Conservation (phyloP, 331 rosid species). For the Prunus yedoensis region DNA sequence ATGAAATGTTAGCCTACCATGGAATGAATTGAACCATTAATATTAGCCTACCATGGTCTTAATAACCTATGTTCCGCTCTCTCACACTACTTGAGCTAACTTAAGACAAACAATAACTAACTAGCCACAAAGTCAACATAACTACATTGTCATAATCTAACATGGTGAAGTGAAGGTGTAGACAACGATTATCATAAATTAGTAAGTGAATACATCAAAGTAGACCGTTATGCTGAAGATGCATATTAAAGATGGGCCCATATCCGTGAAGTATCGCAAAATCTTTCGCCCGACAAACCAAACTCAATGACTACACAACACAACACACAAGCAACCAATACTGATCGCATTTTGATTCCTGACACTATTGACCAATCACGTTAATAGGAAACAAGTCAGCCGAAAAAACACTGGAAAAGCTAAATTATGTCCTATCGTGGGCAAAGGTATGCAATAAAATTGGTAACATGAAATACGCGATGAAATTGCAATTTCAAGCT, state of each 20-base stretch:
- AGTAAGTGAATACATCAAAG: no score
- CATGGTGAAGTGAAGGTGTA: no score
- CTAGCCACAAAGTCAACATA: no score
- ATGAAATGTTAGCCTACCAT: no score
- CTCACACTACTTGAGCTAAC: no score
- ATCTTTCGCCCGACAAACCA: neutral
- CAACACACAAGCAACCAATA: neutral
- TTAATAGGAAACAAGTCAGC: neutral
- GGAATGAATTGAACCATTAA: no score
- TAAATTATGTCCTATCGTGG: neutral
- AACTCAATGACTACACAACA: neutral
- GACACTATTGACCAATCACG: neutral
- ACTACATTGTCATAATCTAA: no score
- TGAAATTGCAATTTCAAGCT: neutral
- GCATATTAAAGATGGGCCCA: neutral
- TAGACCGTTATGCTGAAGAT: no score
- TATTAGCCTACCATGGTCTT: no score
- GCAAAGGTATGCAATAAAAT: neutral
- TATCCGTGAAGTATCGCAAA: neutral
- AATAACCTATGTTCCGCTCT: no score
- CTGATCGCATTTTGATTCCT: neutral
- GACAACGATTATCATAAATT: no score
- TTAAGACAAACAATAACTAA: no score
- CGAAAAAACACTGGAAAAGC: neutral
- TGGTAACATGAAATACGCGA: neutral